Base-by-base conservation (phyloP, 345 rosid genomes). In the Fremontodendron californicum region DNA sequence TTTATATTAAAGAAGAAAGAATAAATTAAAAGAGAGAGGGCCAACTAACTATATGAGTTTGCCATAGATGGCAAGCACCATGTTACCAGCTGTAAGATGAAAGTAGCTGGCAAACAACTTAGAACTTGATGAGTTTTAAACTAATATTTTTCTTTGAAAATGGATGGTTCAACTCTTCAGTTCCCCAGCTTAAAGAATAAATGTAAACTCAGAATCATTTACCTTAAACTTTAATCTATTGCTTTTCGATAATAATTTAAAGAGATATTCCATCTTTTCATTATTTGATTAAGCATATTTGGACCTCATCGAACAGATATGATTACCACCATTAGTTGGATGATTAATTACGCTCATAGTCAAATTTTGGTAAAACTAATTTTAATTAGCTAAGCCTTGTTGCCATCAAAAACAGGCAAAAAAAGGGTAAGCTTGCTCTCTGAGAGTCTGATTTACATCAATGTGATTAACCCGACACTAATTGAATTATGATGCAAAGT, bases 151-250 rank as follows among this genome's bases (percentile, higher is more conserved):
- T 48, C 52, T 48, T 48, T 40, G 43, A 40, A 8, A 40, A 0
- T 40, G 31, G 43, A 46, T 72, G 8, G 42, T 13, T 33, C 43
- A 71, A 31, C 60, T 71, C 75, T 49, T 16, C 45, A n/a, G n/a
- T n/a, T n/a, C 16, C 35, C 12, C 0, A 46, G 15, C 15, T 33
- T 12, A 71, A 39, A 55, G 23, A 73, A 73, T 54, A 74, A 37
- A 55, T 55, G 76, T 39, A 55, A 37, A 23, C 65, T 35, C 21
- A 57, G 67, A 74, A 74, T 74, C 52, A 74, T 58, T 74, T 57
- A 39, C 21, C 49, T 74, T 19, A 57, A 57, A 39, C 31, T 5
- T 57, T 58, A 35, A 37, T 31, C 43, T 71, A 33, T 57, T 40
- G 33, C 31, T 52, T 52, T 67, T 68, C 12, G 9, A 16, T 49